phyloP scores from a whole-genome alignment of 352 stramenopile species.

The Phytophthora pisi region DNA sequence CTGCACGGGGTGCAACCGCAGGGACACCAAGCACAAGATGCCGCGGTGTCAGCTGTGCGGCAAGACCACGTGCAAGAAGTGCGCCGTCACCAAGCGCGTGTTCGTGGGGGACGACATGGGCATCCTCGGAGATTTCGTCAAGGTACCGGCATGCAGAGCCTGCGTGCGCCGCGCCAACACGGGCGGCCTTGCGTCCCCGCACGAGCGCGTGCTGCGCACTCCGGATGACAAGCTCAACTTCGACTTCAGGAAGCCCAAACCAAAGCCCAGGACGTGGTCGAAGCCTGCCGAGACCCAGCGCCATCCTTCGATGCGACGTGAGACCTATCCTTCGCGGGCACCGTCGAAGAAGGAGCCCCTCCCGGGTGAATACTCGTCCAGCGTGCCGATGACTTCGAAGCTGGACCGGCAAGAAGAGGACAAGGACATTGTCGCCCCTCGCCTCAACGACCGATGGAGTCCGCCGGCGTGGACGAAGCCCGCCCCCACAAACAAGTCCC shows the following conservation, averaged over 20 bases:
- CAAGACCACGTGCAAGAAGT: slow-evolving; percentile 53
- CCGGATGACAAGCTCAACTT: slow-evolving; percentile 20
- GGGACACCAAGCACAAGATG: slow-evolving; percentile 40
- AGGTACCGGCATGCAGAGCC: slow-evolving; percentile 43
- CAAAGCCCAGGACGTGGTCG: slow-evolving; percentile 8
- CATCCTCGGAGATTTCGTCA: slow-evolving; percentile 54
- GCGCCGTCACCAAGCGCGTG: slow-evolving; percentile 46
- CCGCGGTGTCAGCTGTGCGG: slow-evolving; percentile 56
- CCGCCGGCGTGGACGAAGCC: slow-evolving; percentile 3
- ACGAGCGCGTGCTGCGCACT: slow-evolving; percentile 27
- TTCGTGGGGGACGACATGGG: slow-evolving; percentile 48
- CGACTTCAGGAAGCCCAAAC: slow-evolving; percentile 26
- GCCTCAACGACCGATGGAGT: not conserved
- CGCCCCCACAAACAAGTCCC: slow-evolving; percentile 6
- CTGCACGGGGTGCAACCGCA: slow-evolving; percentile 47
- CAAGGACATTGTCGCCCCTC: slow-evolving; percentile 4
- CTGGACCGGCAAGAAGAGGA: slow-evolving; percentile 15
- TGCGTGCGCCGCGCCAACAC: slow-evolving; percentile 51
- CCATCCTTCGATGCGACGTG: slow-evolving; percentile 3
- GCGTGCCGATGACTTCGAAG: slow-evolving; percentile 14
- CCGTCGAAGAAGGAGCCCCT: not conserved
- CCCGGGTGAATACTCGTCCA: slow-evolving; percentile 12
- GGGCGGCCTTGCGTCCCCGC: slow-evolving; percentile 26
- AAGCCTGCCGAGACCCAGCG: slow-evolving; percentile 4
- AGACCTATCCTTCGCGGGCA: slow-evolving; percentile 15